These are phyloP conservation scores for Arabis hirsuta DNA, from an alignment of 345 rosid genomes.

Conservation along the genomic window DNA sequence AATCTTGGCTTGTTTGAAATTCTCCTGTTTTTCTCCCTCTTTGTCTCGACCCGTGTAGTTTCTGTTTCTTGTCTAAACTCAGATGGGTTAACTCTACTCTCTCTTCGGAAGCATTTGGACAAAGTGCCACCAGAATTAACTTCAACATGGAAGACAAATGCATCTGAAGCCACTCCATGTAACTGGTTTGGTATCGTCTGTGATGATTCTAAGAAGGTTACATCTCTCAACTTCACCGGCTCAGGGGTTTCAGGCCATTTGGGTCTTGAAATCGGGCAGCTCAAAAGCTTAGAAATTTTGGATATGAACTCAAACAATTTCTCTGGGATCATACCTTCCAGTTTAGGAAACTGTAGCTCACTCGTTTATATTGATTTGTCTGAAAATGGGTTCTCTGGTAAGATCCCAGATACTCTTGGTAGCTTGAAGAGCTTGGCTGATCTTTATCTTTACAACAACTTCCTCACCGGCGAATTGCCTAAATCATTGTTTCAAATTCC, in stretches of 20 bases:
- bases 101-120: conserved; percentile 55
- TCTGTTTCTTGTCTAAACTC: conserved; percentile 45
- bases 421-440: conserved; percentile 44
- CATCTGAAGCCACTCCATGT: conserved; percentile 59
- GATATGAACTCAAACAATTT: conserved; percentile 58
- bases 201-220: conserved; percentile 44
- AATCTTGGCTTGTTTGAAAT: conserved; percentile 9
- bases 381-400: conserved; percentile 55
- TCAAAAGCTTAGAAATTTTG: conserved; percentile 50
- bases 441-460: conserved; percentile 56
- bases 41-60: conserved; percentile 18
- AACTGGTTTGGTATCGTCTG: conserved; percentile 64
- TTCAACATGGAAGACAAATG: conserved; percentile 53
- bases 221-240: conserved; percentile 58
- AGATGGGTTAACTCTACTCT: conserved; percentile 58
- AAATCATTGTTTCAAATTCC: conserved; percentile 52
- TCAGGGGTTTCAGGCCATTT: conserved; percentile 61
- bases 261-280: conserved; percentile 57
- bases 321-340: conserved; percentile 56
- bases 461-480: conserved; percentile 60
- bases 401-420: conserved; percentile 50
- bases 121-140: conserved; percentile 46
- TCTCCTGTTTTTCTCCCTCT: conserved; percentile 14
- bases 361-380: conserved; percentile 63
- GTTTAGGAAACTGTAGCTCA: conserved; percentile 55